phyloP scores from a whole-genome alignment of 139 green algal species.

The Tetraselmis chui region DNA sequence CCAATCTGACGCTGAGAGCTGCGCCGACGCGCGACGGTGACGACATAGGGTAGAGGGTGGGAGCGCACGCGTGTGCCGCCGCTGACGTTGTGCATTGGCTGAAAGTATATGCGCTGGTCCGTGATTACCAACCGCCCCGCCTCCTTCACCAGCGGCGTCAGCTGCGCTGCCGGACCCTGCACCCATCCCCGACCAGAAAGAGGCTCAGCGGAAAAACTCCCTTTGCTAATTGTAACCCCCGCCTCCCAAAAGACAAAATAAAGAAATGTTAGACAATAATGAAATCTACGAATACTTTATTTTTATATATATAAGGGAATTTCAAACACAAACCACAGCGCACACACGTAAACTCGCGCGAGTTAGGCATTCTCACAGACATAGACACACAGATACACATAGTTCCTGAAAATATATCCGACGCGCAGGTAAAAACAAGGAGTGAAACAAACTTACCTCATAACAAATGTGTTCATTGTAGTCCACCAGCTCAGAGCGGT shows the following conservation, averaged over 20 bases:
- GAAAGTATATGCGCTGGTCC: slow-evolving; percentile 72
- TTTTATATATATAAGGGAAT: no score
- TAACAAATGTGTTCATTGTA: slow-evolving; percentile 55
- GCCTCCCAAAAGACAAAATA: no score
- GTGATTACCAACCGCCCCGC: slow-evolving; percentile 68
- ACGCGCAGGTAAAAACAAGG: not conserved
- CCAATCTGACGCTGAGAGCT: slow-evolving; percentile 50
- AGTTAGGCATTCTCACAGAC: no score
- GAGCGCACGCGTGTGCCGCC: slow-evolving; percentile 47
- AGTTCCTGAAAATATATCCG: not conserved
- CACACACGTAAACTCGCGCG: not conserved
- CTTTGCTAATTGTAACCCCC: no score
- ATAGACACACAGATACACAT: no score
- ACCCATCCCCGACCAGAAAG: no score
- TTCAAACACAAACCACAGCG: slow-evolving; percentile 2
- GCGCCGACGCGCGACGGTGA: slow-evolving; percentile 61
- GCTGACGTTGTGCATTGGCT: slow-evolving; percentile 71
- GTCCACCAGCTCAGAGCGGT: slow-evolving; percentile 64
- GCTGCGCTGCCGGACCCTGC: slow-evolving; percentile 14
- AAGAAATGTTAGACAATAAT: no score
- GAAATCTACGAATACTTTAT: no score
- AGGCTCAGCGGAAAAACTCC: no score
- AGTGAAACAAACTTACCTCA: slow-evolving; percentile 28
- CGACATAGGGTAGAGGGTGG: slow-evolving; percentile 61
- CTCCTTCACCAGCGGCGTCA: slow-evolving; percentile 57